Conservation (phyloP, 1,139 yeast species). For the Saccharomycopsis crataegensis region DNA sequence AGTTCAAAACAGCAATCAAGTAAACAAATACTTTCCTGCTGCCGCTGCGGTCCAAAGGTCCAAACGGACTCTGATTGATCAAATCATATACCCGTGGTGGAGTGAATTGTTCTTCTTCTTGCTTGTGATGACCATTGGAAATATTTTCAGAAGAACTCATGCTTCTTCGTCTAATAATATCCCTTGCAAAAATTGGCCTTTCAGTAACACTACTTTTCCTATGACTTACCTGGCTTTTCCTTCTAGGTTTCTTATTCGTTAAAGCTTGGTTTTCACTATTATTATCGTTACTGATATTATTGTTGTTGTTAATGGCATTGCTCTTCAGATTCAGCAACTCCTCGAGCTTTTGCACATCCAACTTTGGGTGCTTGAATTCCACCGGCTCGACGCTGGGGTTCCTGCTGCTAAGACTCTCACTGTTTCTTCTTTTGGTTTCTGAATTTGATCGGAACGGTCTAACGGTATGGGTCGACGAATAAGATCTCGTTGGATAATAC, state of each 20-base stretch:
- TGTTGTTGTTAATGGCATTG: neutral
- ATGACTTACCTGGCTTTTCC: neutral
- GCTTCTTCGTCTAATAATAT: neutral
- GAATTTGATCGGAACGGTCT: neutral
- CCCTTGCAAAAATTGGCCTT: slow-evolving; percentile 1
- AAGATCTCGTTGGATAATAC: slow-evolving; percentile 17
- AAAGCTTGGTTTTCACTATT: neutral
- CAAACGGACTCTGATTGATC: slow-evolving; percentile 65
- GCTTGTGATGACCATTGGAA: neutral
- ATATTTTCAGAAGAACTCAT: neutral
- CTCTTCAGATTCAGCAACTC: neutral
- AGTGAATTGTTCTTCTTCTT: neutral
- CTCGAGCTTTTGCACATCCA: neutral
- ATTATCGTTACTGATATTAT: neutral
- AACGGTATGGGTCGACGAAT: neutral
- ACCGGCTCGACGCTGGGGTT: neutral
- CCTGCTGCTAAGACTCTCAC: neutral
- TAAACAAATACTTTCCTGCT: slow-evolving; percentile 88
- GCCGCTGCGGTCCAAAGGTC: slow-evolving; percentile 77
- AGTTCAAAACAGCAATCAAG: slow-evolving; percentile 80
- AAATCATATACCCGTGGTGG: slow-evolving; percentile 16
- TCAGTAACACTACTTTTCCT: slow-evolving; percentile 1
- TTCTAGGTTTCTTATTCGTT: neutral
- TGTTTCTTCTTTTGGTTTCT: slow-evolving; percentile 5
- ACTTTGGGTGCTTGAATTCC: neutral